Base-by-base conservation (phyloP, 169 alveolate species). In the Cryptosporidium sp. region DNA sequence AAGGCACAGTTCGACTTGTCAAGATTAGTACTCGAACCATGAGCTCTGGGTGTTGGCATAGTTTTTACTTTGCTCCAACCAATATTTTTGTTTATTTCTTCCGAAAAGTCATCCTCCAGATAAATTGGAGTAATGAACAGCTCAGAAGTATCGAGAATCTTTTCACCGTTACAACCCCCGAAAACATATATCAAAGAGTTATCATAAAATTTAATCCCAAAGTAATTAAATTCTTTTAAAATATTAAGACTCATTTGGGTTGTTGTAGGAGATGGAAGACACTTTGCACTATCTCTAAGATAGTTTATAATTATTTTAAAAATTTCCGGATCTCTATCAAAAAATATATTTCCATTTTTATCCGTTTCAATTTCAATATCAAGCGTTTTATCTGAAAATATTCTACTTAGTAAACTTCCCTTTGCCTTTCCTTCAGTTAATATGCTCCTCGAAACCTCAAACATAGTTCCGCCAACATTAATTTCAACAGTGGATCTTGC, bases 301-400 rank as follows among this genome's bases (percentile, higher is more conserved):
- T 62, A 80, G 18, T 65, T 80, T 26, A 80, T 29, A 9, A 80
- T 65, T 10, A 42, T 56, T 48, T 80, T 80, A 62, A 80, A 80
- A 58, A 80, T 80, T 37, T 80, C 89, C 9, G 89, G 89, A 62
- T 80, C 89, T 18, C 89, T 80, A 62, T 80, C 89, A 39, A 80
- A 80, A 65, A 80, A 80, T 7, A 80, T 23, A 26, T 65, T 80
- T 0, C 75, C 89, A 60, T 62, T 62, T 65, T 80, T 80, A 62
- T 80, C 89, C 8, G 56, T 62, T 80, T 80, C 51, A 39, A 80
- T 65, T 51, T 80, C 89, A 26, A 80, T 42, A 6, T 67, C 75
- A 65, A 62, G 45, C 4, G 89, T 80, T 65, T 80, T 60, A 62
- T 75, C 89, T 16, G 89, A 62, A 65, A 60, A 80, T 23, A 80